phyloP scores from a whole-genome alignment of 2,329 filamentous ascomycete species.

The Teratosphaeria destructans region DNA sequence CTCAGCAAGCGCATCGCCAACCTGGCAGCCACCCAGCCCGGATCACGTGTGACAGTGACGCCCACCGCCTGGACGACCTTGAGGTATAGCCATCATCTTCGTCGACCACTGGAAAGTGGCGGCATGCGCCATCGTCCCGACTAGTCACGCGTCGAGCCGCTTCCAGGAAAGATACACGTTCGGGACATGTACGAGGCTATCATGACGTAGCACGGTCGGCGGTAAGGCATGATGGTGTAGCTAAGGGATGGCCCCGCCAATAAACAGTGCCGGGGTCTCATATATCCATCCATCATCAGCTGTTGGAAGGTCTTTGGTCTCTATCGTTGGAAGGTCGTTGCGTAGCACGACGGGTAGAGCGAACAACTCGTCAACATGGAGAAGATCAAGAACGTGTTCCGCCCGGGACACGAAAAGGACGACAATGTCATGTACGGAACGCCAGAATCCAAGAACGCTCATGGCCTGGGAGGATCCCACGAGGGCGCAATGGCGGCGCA shows the following conservation, averaged over 20 bases:
- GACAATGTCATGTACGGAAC: constrained; percentile 24
- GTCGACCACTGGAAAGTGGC: neutral
- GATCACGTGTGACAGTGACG: neutral
- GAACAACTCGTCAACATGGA: constrained; percentile 3
- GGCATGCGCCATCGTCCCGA: neutral
- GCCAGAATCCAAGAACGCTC: constrained; percentile 3
- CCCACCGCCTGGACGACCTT: neutral
- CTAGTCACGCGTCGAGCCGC: neutral
- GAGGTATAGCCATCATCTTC: neutral
- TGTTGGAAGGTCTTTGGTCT: no score
- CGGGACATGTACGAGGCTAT: neutral
- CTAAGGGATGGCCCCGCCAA: neutral
- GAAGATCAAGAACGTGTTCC: constrained; percentile 8
- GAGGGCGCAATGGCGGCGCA: constrained; percentile 1
- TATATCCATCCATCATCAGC: neutral
- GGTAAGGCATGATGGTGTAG: neutral
- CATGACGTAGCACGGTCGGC: neutral
- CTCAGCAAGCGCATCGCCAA: neutral
- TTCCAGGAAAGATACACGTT: neutral
- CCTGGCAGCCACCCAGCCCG: neutral
- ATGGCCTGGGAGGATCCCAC: neutral
- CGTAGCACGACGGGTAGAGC: no score
- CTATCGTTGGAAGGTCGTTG: no score
- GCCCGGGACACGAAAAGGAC: constrained; percentile 20
- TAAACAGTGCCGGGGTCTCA: neutral